phyloP scores from a whole-genome alignment of 495 filamentous ascomycete genomes.

The Aspergillus heteromorphus region DNA sequence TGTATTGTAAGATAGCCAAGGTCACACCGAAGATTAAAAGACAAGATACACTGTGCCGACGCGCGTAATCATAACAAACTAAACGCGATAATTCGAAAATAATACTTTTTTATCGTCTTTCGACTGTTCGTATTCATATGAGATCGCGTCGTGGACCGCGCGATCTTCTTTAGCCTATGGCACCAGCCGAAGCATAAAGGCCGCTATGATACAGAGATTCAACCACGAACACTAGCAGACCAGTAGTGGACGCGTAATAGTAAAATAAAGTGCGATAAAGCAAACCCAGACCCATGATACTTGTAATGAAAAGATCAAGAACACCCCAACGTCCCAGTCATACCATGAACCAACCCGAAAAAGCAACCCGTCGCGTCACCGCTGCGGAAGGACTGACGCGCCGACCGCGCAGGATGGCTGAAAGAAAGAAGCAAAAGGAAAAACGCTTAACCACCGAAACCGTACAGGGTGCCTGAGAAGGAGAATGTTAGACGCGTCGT shows the following conservation, averaged over 20 bases:
- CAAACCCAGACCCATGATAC: slow-evolving; percentile 49
- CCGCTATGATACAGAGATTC: slow-evolving; percentile 47
- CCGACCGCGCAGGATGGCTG: slow-evolving; percentile 32
- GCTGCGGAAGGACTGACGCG: slow-evolving; percentile 30
- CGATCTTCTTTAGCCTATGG: slow-evolving; percentile 33
- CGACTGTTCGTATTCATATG: slow-evolving; percentile 41
- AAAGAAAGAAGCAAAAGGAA: slow-evolving; percentile 28
- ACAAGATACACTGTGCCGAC: no score
- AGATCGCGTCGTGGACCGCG: slow-evolving; percentile 24
- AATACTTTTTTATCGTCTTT: slow-evolving; percentile 12
- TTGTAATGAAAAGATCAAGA: slow-evolving; percentile 42
- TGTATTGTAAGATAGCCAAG: no score
- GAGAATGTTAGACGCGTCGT: slow-evolving; percentile 24
- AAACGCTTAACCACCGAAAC: slow-evolving; percentile 90
- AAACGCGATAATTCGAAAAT: neutral
- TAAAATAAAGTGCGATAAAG: slow-evolving; percentile 37
- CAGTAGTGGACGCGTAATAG: slow-evolving; percentile 41
- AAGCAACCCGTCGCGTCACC: slow-evolving; percentile 35
- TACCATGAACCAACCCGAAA: slow-evolving; percentile 46
- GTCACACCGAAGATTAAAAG: no score
- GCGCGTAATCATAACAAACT: no score
- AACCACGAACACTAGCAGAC: slow-evolving; percentile 42
- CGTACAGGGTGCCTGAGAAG: slow-evolving; percentile 71
- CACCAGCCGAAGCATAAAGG: slow-evolving; percentile 40
- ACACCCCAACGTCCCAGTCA: slow-evolving; percentile 51